Percentiles rank a stretch among this genome's conserved stretches.
These are phyloP conservation scores for Opeltia flavorubescens DNA, from an alignment of 495 filamentous ascomycete species.

Conservation along the genomic window DNA sequence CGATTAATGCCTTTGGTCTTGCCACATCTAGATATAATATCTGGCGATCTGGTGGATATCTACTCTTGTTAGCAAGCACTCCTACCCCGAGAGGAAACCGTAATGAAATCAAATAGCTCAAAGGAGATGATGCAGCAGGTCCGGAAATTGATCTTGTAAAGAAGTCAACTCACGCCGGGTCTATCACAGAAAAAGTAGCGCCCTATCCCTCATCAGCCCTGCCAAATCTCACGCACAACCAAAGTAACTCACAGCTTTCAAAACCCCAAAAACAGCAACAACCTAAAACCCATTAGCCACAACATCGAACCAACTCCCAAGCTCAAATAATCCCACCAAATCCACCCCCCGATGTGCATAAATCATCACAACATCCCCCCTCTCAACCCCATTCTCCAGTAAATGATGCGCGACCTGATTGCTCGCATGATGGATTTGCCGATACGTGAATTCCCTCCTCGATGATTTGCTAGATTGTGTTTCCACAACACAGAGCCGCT, in stretches of 20 bases:
- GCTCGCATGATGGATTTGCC: constrained; percentile 74
- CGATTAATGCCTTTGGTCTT: constrained; percentile 61
- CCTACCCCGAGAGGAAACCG: constrained; percentile 48
- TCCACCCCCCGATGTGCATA: constrained; percentile 74
- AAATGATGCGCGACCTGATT: constrained; percentile 72
- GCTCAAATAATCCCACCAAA: too few relatives aligned
- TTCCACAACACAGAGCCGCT: constrained; percentile 69
- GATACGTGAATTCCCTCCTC: constrained; percentile 64
- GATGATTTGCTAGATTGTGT: constrained; percentile 50
- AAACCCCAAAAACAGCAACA: constrained; percentile 39
- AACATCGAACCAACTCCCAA: too few relatives aligned
- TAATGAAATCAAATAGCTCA: constrained; percentile 4
- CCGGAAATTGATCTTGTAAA: neutral
- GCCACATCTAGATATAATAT: constrained; percentile 86
- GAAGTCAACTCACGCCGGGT: constrained; percentile 5
- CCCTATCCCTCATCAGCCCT: constrained; percentile 20
- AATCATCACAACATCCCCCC: constrained; percentile 88
- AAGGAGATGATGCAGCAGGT: neutral
- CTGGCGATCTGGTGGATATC: constrained; percentile 75
- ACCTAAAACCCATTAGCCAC: too few relatives aligned
- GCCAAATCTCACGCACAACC: neutral
- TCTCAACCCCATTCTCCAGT: constrained; percentile 52
- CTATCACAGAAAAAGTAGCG: constrained; percentile 6
- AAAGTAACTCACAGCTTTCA: constrained; percentile 34
- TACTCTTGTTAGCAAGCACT: too few relatives aligned